Evolutionary conservation across 2,329 filamentous ascomycete genomes (phyloP), one percentile per base, ranked within the genome.

Genomic region (Xylariaceae sp.): DNA sequence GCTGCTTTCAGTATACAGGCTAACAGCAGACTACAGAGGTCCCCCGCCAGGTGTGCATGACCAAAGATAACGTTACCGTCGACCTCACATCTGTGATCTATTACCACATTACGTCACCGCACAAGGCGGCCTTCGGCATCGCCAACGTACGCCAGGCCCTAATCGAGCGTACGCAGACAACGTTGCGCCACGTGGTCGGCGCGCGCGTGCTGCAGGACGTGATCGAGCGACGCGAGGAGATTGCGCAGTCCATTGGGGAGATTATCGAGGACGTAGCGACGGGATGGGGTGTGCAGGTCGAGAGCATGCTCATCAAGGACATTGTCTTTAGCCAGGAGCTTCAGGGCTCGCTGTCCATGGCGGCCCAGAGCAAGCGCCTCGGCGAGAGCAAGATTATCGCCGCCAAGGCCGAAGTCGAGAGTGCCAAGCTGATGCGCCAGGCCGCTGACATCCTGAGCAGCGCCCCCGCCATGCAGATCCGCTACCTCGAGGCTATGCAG

Each of bases 291-390:
- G 91, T 95, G 7, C 82, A 88, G 61, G 93, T 97, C 44, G 93
- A 97, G 75, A 90, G 85, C 60, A 98, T 98, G 91, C 82, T 98
- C 54, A 91, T 98, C 78, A 97, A 98, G 72, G 93, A 98, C 67
- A 95, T 98, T 62, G 87, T 97, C 64, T 98, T 98, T 79, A 89
- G 83, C 68, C 82, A 89, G 61, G 93, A 97, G 54, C 77, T 98
- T 34, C 93, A 98, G 68, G 91, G 97, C 60, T 93, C 87, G 15
- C 80, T 98, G 37, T 95, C 88, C 62, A 97, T 98, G 93, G 93
- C 93, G 30, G 93, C 93, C 3, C 93, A 98, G 77, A 89, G 85
- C 73, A 97, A 97, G 85, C 85, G 93, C 55, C 95, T 96, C 43
- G 93, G 93, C 71, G 93, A 98, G 69, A 89, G 85, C 71, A 98